Percentiles rank a stretch among this genome's conserved stretches.
Conservation (phyloP, 768 basidiomycete species). For the Paxillus ammoniavirescens region DNA sequence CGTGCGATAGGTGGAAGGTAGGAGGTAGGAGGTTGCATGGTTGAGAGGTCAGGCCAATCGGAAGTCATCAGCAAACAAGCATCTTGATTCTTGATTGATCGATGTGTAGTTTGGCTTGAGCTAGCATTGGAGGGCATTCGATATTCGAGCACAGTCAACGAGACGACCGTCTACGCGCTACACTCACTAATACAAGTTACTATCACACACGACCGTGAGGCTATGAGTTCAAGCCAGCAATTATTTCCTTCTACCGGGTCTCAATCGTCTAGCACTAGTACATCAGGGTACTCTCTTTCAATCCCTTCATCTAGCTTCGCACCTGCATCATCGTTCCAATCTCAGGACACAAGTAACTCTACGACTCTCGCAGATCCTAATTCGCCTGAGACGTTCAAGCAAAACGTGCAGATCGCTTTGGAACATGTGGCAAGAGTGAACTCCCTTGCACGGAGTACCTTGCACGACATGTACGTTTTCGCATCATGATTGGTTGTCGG, state of each 20-base stretch:
- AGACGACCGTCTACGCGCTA: too few relatives aligned
- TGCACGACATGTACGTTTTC: conserved; percentile 52
- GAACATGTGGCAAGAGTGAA: conserved; percentile 51
- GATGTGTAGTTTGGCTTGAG: too few relatives aligned
- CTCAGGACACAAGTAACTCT: conserved; percentile 23
- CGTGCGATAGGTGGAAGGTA: conserved; percentile 52
- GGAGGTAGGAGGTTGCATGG: conserved; percentile 43
- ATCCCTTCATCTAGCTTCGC: conserved; percentile 13
- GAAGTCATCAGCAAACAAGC: neutral
- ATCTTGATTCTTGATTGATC: neutral
- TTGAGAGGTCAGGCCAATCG: too few relatives aligned
- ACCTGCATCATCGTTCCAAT: conserved; percentile 20
- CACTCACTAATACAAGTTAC: too few relatives aligned
- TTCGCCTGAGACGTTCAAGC: conserved; percentile 61
- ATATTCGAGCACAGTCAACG: neutral
- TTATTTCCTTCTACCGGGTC: conserved; percentile 12
- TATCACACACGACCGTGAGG: too few relatives aligned
- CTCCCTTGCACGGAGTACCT: conserved; percentile 44
- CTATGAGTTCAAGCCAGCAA: conserved; percentile 12
- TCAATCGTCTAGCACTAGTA: conserved; percentile 8
- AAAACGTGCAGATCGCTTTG: conserved; percentile 48
- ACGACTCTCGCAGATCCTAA: conserved; percentile 45
- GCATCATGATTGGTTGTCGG: too few relatives aligned
- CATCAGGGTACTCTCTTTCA: conserved; percentile 17
- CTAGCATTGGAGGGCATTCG: neutral